Percentiles rank a stretch among this genome's conserved stretches.
Conservation (phyloP, 140 eudicot species). For the Oenanthe javanica region DNA sequence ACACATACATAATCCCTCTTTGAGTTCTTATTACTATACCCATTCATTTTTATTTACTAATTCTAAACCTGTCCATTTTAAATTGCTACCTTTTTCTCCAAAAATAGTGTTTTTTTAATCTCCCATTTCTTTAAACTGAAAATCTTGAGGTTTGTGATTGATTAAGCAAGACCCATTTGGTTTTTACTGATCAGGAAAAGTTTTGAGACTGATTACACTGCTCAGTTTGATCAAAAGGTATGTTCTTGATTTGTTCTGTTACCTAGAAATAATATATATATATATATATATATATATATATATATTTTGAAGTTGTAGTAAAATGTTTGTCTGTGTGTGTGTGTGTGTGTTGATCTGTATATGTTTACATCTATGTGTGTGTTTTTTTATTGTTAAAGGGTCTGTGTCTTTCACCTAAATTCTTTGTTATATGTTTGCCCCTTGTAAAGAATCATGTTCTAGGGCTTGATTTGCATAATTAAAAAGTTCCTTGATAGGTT, state of each 20-base stretch:
- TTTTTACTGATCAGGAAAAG: background rate
- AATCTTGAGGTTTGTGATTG: background rate
- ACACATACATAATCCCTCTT: background rate
- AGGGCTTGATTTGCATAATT: background rate
- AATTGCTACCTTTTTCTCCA: background rate
- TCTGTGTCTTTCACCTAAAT: background rate
- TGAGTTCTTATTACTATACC: background rate
- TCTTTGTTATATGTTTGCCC: background rate
- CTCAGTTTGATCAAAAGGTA: conserved; percentile 2
- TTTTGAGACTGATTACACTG: background rate
- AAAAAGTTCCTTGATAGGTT: background rate
- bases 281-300: too few relatives aligned
- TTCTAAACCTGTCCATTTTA: conserved; percentile 1
- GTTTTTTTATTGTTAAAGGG: background rate
- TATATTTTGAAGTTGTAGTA: background rate
- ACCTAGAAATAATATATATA: background rate
- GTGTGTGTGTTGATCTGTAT: background rate
- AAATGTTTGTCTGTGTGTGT: background rate
- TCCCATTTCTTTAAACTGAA: background rate
- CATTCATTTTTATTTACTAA: conserved; percentile 2
- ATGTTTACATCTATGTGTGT: background rate
- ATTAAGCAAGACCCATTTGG: conserved; percentile 4
- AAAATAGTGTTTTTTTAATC: too few relatives aligned
- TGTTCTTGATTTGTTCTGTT: background rate
- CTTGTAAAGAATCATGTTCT: background rate